These are phyloP conservation scores for Cryomyces minteri DNA, from an alignment of 495 filamentous ascomycete genomes.

Conservation along the genomic window DNA sequence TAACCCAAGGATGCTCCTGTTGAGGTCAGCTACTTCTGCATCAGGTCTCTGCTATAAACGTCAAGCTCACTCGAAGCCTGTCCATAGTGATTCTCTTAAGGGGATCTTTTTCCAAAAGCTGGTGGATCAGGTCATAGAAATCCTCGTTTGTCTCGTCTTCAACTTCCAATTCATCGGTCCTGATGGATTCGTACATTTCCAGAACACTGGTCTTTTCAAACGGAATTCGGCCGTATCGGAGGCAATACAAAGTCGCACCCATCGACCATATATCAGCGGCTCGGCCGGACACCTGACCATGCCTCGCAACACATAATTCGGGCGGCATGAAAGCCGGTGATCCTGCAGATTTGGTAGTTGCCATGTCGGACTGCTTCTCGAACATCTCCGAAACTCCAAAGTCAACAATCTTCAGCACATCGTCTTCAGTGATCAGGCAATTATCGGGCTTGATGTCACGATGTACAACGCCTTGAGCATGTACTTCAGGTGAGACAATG, in stretches of 20 bases:
- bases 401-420: slow-evolving; percentile 90
- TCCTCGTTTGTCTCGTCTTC: slow-evolving; percentile 21
- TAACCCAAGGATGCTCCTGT: slow-evolving; percentile 91
- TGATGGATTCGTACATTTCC: slow-evolving; percentile 80
- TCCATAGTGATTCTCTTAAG: slow-evolving; percentile 63
- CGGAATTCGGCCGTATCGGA: slow-evolving; percentile 72
- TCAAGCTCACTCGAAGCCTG: slow-evolving; percentile 52
- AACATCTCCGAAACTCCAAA: slow-evolving; percentile 99
- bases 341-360: slow-evolving; percentile 82
- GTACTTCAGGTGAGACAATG: slow-evolving; percentile 29
- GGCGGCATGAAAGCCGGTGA: slow-evolving; percentile 92
- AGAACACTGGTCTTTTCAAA: slow-evolving; percentile 64
- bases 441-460: slow-evolving; percentile 98
- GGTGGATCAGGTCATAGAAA: slow-evolving; percentile 17
- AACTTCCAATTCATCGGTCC: slow-evolving; percentile 33
- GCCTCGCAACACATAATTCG: slow-evolving; percentile 74
- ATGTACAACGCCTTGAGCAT: slow-evolving; percentile 88
- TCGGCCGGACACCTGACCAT: slow-evolving; percentile 74
- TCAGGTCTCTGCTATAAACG: not conserved
- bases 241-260: slow-evolving; percentile 88
- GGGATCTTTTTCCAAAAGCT: slow-evolving; percentile 30
- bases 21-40: not conserved
- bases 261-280: slow-evolving; percentile 98
- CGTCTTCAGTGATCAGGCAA: slow-evolving; percentile 71
- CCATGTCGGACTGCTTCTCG: slow-evolving; percentile 75